Base-by-base conservation (phyloP, 2,329 filamentous ascomycete genomes). In the Trichoderma sp. region DNA sequence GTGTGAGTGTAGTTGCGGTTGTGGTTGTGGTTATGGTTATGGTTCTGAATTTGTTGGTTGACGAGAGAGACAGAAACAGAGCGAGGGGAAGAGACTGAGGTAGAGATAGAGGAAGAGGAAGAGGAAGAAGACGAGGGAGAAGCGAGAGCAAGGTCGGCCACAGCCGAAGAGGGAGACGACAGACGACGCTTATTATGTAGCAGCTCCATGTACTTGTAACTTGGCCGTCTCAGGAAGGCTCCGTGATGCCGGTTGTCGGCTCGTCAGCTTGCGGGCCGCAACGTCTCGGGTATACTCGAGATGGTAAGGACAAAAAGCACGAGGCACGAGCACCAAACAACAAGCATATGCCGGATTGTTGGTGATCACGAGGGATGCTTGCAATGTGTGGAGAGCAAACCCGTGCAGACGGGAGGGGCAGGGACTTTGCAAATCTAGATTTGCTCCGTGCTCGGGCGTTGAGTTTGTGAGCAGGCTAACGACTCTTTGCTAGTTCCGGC, bases 371-470 rank as follows among this genome's bases (percentile, higher is more conserved):
- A 69, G 66, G 66, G 66, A 50, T 62, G 39, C 28, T 62, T 28
- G 57, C 55, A 62, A 69, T 69, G 66, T 69, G 66, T 69, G 66
- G 66, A 69, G 66, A 53, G 66, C 36, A 28, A 61, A 69, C 65
- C 50, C 66, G 36, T 61, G 39, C 39, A 53, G 66, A 62, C 32
- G 57, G 57, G 57, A 62, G 66, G 66, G 66, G 66, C 55, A 61
- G 36, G 57, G 53, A 58, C 50, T 67, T 57, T 57, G 23, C 26
- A 69, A 69, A 69, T 69, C 66, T 69, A 69, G 66, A 69, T 69
- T 69, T 69, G 66, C 66, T 69, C 66, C 66, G 66, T 61, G 57
- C 66, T 69, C 66, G 66, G 66, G 65, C 65, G 66, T 28, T 32
- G 57, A 20, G 57, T 23, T 30, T 34, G 39, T n/a, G 63, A 66